phyloP scores from a whole-genome alignment of 2,329 filamentous ascomycete genomes.

The Cladophialophora chaetospira region DNA sequence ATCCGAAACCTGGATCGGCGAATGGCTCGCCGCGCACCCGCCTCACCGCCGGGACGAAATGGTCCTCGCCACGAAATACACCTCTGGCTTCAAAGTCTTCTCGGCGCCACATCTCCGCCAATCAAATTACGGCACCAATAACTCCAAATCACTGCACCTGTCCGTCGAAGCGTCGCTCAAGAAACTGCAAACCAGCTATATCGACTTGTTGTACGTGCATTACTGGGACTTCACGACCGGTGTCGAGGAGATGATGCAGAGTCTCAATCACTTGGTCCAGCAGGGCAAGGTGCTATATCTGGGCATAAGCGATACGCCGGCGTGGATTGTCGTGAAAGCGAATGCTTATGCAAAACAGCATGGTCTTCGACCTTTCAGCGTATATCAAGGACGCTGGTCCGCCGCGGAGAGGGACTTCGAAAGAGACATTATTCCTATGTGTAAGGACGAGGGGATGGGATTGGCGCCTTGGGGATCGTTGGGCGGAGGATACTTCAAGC shows the following conservation, averaged over 20 bases:
- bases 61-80: constrained; percentile 59
- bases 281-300: constrained; percentile 68
- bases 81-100: constrained; percentile 39
- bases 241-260: constrained; percentile 69
- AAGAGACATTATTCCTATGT: constrained; percentile 70
- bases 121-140: constrained; percentile 48
- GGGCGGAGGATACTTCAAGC: constrained; percentile 53
- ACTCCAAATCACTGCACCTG: constrained; percentile 38
- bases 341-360: constrained; percentile 66
- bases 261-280: constrained; percentile 61
- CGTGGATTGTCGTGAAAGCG: constrained; percentile 59
- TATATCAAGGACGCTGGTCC: constrained; percentile 69
- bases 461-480: constrained; percentile 59
- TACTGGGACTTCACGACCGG: constrained; percentile 67
- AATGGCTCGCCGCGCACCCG: constrained; percentile 52
- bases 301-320: constrained; percentile 68
- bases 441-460: constrained; percentile 62
- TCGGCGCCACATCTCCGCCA: constrained; percentile 30
- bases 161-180: constrained; percentile 38
- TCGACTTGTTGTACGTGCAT: constrained; percentile 43
- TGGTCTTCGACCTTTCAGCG: constrained; percentile 68
- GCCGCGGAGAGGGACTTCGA: constrained; percentile 66
- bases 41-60: constrained; percentile 51
- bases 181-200: constrained; percentile 41
- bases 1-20: constrained; percentile 52